Conservation (phyloP, 176 grass and related monocot species). For the Carex parvula region DNA sequence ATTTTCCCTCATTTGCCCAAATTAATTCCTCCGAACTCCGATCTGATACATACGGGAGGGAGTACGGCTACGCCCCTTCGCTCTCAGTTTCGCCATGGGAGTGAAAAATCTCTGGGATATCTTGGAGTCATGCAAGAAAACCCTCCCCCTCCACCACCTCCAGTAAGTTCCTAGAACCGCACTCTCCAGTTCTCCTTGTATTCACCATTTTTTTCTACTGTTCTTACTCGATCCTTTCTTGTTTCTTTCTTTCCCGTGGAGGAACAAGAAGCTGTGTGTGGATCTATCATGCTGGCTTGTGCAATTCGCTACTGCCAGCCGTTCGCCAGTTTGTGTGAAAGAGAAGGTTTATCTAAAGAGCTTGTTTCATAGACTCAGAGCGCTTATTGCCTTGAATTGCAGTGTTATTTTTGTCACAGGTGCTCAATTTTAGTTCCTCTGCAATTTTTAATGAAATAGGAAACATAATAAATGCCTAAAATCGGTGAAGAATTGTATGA, state of each 20-base stretch:
- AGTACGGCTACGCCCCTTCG: not conserved
- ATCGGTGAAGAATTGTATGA: not conserved
- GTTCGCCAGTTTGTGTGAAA: constrained; percentile 40
- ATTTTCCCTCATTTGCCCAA: not conserved
- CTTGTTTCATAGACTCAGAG: constrained; percentile 83
- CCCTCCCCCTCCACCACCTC: constrained; percentile 82
- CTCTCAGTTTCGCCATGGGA: constrained; percentile 41
- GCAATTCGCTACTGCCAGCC: constrained; percentile 52
- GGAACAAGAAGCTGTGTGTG: constrained; percentile 92
- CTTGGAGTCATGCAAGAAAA: constrained; percentile 96
- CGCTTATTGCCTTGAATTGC: constrained; percentile 90
- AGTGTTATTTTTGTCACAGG: constrained; percentile 78
- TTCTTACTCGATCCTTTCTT: not conserved
- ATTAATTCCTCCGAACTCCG: not conserved
- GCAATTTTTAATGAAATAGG: not conserved
- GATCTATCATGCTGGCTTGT: constrained; percentile 95
- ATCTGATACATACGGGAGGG: not conserved
- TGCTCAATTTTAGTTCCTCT: not conserved
- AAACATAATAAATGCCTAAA: not conserved
- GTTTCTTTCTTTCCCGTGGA: constrained; percentile 26
- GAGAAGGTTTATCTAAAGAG: constrained; percentile 83
- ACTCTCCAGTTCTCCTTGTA: not conserved
- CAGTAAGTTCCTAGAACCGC: constrained; percentile 41
- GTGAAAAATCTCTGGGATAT: constrained; percentile 95
- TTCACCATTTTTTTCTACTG: not conserved